Base-by-base conservation (phyloP, 441 rosid genomes). In the Manihot esculenta region DNA sequence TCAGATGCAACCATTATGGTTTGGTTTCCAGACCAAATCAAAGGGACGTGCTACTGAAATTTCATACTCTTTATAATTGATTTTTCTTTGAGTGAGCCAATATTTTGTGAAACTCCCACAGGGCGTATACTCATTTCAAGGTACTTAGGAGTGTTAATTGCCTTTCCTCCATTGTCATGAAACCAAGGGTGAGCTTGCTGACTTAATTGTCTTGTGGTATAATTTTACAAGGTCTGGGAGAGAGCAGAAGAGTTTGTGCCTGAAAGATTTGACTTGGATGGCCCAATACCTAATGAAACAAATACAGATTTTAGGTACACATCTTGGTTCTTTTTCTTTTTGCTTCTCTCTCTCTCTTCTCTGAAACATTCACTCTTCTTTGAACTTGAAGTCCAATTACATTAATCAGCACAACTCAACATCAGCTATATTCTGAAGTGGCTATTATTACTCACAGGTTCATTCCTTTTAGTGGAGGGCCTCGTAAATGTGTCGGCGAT, bases 381-480 rank as follows among this genome's bases (percentile, higher is more conserved):
- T 58, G 49, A 14, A 56, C 50, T 38, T 23, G n/a, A 55, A 68
- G 18, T 3, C 51, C 11, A 7, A 13, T 33, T 23, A 18, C 23
- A 53, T 65, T 53, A 44, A 18, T 50, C 14, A 23, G 17, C 38
- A 18, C 24, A 10, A 23, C 5, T 56, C 24, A 30, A 44, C 48
- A 71, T 75, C 24, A 21, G 14, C 64, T 53, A 21, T 23, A 14
- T 67, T 55, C 38, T 66, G 60, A 72, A 64, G 21, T 30, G 7
- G 12, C 26, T 60, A 53, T 69, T 50, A 18, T 50, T 23, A 73
- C 10, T 48, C 10, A 45, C 80, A 91, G 98, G 80, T 91, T 82
- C 74, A 89, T 94, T 79, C 98, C 97, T 7, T 91, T 94, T 75
- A 90, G 96, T 44, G 98, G 98, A 79, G 97, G 97, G 23, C 96